A percentile compares a stretch with the other conserved stretches of the same genome.
Conservation (phyloP, 192 early-diverging fungal species). For the Coemansia sp. region DNA sequence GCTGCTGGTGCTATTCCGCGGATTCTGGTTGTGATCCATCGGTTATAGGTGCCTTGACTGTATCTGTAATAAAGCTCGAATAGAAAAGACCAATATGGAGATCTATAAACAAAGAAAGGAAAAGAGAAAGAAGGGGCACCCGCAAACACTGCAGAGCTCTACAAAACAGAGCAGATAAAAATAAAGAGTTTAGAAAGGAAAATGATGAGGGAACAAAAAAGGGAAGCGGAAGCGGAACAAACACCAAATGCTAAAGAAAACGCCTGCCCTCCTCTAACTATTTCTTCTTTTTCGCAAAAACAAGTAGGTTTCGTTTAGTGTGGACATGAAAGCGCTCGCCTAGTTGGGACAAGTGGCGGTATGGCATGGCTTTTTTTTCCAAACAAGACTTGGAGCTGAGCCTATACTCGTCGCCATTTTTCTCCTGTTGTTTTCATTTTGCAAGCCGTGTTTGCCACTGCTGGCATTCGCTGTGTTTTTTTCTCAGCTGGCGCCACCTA, state of each 20-base stretch:
- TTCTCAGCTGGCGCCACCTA: not conserved
- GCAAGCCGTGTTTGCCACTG: not conserved
- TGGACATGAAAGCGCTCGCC: not conserved
- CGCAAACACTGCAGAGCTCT: not conserved
- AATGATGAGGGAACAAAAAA: not conserved
- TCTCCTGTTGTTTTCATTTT: no score
- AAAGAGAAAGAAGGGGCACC: not conserved
- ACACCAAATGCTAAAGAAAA: not conserved
- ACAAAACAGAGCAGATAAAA: constrained; percentile 1
- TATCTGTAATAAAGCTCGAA: not conserved
- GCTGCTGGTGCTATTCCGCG: not conserved
- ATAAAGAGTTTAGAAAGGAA: constrained; percentile 4
- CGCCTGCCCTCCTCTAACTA: not conserved
- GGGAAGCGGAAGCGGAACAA: constrained; percentile 3
- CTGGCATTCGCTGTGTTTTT: no score
- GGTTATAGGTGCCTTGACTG: not conserved
- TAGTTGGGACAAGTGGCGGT: not conserved
- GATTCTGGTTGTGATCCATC: not conserved
- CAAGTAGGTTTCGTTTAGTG: no score
- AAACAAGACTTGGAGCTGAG: no score
- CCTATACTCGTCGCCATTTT: no score
- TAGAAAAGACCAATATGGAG: not conserved
- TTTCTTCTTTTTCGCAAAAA: not conserved
- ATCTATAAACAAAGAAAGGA: not conserved
- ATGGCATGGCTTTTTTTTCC: not conserved